phyloP scores from a whole-genome alignment of 83 land plant species.

The Diphasiastrum complanatum region DNA sequence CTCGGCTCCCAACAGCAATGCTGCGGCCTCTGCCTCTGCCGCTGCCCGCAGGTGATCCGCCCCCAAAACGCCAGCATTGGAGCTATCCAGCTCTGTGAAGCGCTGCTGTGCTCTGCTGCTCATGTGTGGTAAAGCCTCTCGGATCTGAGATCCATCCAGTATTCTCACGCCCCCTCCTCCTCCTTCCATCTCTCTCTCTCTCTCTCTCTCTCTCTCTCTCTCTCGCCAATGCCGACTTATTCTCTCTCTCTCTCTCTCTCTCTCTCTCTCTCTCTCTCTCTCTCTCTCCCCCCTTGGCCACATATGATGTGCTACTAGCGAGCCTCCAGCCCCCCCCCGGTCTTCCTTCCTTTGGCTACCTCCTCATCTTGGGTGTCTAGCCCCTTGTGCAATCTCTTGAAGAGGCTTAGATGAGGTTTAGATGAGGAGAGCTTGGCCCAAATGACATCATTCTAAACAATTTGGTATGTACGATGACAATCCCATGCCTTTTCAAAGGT shows the following conservation, averaged over 20 bases:
- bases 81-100: constrained; percentile 17
- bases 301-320: no score
- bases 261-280: no score
- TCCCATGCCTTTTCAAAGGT: no score
- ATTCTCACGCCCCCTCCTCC: constrained; percentile 25
- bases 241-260: background rate
- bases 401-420: no score
- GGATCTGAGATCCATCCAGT: constrained; percentile 32
- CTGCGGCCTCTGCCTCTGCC: constrained; percentile 32
- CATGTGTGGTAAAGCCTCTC: constrained; percentile 15
- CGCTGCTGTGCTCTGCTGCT: background rate
- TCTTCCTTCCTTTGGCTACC: no score
- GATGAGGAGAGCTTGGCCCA: no score
- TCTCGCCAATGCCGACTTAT: background rate
- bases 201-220: background rate
- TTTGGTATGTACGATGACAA: no score
- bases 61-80: constrained; percentile 10
- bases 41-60: constrained; percentile 18
- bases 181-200: background rate
- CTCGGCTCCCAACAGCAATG: constrained; percentile 19
- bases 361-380: no score
- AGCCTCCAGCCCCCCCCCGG: no score
- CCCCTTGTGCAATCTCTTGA: no score
- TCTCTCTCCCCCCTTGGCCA: no score
- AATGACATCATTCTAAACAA: no score